phyloP scores from a whole-genome alignment of 1,139 yeast species.

The Saccharomyces pastorianus region DNA sequence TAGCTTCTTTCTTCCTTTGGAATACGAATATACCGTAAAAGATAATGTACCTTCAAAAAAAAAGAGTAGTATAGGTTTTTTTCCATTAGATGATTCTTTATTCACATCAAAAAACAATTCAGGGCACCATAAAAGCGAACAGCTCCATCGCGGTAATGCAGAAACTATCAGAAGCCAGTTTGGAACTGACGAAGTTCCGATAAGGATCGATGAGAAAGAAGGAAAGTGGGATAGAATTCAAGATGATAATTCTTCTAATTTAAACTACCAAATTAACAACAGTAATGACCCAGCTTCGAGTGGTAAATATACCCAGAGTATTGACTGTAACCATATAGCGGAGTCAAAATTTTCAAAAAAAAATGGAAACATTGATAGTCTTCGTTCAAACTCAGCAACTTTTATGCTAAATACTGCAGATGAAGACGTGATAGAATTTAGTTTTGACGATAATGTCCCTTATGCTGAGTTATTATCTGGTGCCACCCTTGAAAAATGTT shows the following conservation, averaged over 20 bases:
- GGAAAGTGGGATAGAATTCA: neutral
- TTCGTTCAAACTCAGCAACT: neutral
- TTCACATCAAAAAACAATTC: neutral
- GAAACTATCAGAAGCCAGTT: neutral
- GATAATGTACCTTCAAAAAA: neutral
- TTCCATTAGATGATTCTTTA: neutral
- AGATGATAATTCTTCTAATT: neutral
- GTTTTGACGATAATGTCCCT: neutral
- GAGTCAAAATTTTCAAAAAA: neutral
- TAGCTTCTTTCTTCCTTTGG: neutral
- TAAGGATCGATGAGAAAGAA: neutral
- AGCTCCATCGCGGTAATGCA: neutral
- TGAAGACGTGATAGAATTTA: neutral
- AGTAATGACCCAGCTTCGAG: neutral
- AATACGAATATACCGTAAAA: neutral
- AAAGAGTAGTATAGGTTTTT: neutral
- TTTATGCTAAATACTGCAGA: neutral
- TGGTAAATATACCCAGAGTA: neutral
- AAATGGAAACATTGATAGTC: neutral
- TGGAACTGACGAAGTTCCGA: neutral
- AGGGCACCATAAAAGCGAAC: neutral
- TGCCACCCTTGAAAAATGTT: neutral
- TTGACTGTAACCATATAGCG: neutral
- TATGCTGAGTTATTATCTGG: neutral
- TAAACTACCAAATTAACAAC: neutral